Percentiles rank a stretch among this genome's conserved stretches.
Evolutionary conservation across 164 flowering plant genomes (phyloP).

Genomic region (Nymphaea colorata): DNA sequence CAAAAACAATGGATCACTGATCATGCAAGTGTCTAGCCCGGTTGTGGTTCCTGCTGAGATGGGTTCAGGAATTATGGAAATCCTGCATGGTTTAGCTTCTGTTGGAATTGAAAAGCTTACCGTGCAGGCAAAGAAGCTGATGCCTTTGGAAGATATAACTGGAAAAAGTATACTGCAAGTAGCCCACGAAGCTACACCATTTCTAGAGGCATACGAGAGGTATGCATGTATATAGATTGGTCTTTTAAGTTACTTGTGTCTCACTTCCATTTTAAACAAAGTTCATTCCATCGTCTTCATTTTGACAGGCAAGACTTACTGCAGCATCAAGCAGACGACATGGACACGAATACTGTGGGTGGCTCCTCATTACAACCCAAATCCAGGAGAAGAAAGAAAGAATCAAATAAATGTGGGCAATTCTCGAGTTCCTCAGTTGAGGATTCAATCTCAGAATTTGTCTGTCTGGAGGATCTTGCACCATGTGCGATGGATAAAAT

Average conservation of each 20-base stretch:
- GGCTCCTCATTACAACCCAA: slow-evolving; percentile 12
- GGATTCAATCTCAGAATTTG: slow-evolving; percentile 43
- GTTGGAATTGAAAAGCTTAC: slow-evolving; percentile 90
- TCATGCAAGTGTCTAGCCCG: slow-evolving; percentile 88
- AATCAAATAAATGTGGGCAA: slow-evolving; percentile 16
- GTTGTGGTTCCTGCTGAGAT: slow-evolving; percentile 95
- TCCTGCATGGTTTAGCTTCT: slow-evolving; percentile 72
- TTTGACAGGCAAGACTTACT: slow-evolving; percentile 23
- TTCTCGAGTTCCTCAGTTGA: slow-evolving; percentile 16
- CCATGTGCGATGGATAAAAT: slow-evolving; percentile 90
- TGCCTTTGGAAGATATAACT: slow-evolving; percentile 91
- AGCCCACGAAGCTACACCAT: slow-evolving; percentile 61
- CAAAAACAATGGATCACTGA: slow-evolving; percentile 52
- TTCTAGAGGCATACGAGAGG: slow-evolving; percentile 55
- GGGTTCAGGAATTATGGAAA: slow-evolving; percentile 83
- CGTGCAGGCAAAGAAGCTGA: slow-evolving; percentile 72
- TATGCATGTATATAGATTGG: slow-evolving; percentile 19
- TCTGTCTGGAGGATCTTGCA: slow-evolving; percentile 83
- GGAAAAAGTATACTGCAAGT: slow-evolving; percentile 84
- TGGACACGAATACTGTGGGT: slow-evolving; percentile 16
- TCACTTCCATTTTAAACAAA: not conserved
- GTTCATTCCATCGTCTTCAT: slow-evolving; percentile 3
- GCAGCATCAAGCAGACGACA: slow-evolving; percentile 15
- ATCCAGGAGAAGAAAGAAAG: slow-evolving; percentile 14
- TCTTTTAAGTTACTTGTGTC: not conserved